A percentile compares a stretch with the other conserved stretches of the same genome.
phyloP scores from a whole-genome alignment of 768 basidiomycete genomes.

The Porpolomopsis calyptriformis region DNA sequence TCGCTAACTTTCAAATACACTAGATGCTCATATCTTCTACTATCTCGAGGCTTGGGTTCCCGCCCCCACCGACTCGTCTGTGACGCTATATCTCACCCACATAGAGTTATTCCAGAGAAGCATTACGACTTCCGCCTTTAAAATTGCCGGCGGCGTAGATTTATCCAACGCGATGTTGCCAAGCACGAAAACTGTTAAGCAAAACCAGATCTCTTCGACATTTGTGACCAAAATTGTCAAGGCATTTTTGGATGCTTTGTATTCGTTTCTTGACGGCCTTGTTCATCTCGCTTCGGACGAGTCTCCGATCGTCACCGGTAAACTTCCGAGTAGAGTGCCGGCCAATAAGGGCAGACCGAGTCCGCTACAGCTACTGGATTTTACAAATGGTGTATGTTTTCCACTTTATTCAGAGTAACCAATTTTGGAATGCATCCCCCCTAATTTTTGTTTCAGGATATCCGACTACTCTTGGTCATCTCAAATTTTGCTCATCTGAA shows the following conservation, averaged over 20 bases:
- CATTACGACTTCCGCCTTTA: slow-evolving; percentile 64
- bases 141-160: slow-evolving; percentile 70
- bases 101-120: slow-evolving; percentile 77
- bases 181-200: slow-evolving; percentile 43
- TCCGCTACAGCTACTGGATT: slow-evolving; percentile 46
- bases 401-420: slow-evolving; percentile 2
- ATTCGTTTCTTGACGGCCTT: slow-evolving; percentile 79
- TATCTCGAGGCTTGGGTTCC: slow-evolving; percentile 79
- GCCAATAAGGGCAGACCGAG: slow-evolving; percentile 30
- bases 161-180: slow-evolving; percentile 32
- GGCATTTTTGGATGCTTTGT: slow-evolving; percentile 77
- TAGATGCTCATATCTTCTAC: slow-evolving; percentile 78
- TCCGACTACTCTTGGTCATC: slow-evolving; percentile 75
- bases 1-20: background rate
- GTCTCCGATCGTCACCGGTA: slow-evolving; percentile 35
- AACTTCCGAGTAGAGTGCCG: slow-evolving; percentile 24
- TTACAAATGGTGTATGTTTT: slow-evolving; percentile 48
- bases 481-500: slow-evolving; percentile 80
- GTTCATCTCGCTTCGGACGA: slow-evolving; percentile 70
- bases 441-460: slow-evolving; percentile 45
- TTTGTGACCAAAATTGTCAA: slow-evolving; percentile 69
- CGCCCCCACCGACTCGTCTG: slow-evolving; percentile 48
- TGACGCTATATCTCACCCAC: slow-evolving; percentile 65
- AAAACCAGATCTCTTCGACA: slow-evolving; percentile 49
- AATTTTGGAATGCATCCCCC: slow-evolving; percentile 1